Base-by-base conservation (phyloP, 768 basidiomycete genomes). In the Phaeotremella skinneri region DNA sequence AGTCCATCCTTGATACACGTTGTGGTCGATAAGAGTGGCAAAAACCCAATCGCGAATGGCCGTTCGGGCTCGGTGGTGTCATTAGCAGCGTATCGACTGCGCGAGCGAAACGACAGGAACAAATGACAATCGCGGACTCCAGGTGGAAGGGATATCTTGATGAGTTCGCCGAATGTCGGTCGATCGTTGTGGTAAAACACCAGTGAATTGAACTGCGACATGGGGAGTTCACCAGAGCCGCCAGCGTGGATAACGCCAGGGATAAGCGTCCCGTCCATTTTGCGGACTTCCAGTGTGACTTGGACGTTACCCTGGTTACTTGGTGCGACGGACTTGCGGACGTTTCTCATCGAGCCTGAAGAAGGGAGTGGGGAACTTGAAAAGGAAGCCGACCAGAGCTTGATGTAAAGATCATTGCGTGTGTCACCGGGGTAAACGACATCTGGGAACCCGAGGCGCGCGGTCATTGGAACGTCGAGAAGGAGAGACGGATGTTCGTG, bases 361-460 rank as follows among this genome's bases (percentile, higher is more conserved):
- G 59, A 25, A 16, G 52, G 32, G 0, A 49, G 30, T 2, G 64
- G 58, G 2, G 83, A 80, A 0, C 83, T 78, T 2, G 81, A 78
- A 72, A 98, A 98, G 62, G 91, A 88, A 37, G 90, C 94, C 55
- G 86, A 87, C 92, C 92, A 97, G 0, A 98, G 83, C 76, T 96
- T 96, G 79, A 97, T 83, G 76, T 97, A 98, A 13, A 97, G 81
- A 64, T 98, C 94, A 69, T 98, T 97, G 16, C 94, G 85, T n/a
- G 85, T 79, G 61, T 90, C 88, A 5, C 89, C 90, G 2, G 93
- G 93, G 72, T 92, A 92, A 7, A 94, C 92, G 5, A 96, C 92
- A 66, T 98, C 94, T 0, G 94, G 89, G 73, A 98, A 98, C 29
- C 91, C 91, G 31, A 98, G 85, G 2, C 91, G 88, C 13, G 87